Evolutionary conservation across 306 rosid genomes (phyloP), one percentile per base, ranked within the genome.

Genomic region (Gastrolobium bilobum): DNA sequence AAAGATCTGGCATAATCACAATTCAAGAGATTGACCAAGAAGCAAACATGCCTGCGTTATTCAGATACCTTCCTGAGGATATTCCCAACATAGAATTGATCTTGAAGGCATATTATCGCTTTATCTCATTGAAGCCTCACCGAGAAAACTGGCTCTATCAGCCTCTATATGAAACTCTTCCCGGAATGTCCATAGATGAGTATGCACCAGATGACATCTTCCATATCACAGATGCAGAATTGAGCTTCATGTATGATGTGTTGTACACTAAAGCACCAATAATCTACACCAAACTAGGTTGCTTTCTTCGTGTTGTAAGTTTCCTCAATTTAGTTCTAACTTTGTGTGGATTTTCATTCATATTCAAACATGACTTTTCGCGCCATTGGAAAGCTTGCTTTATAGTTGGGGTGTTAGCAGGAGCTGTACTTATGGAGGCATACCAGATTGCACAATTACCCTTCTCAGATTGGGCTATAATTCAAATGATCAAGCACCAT

Each of bases 171-270:
- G 92, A 88, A 58, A 85, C 89, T 61, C 84, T 83, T 46, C 74
- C 85, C 0, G 54, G 83, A 42, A 83, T 86, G 82, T 62, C 89
- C 7, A 60, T 85, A 1, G 81, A 83, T 5, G 84, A 50, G 52
- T 77, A 87, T 46, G 33, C 79, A 5, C 51, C 77, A 0, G 86
- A 82, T 44, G 89, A 88, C 0, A 81, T 82, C 66, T 90, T 92
- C 76, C 52, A 62, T 15, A 87, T 85, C 67, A 77, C 91, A 11
- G 97, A 92, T 62, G 65, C 81, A 4, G 93, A 92, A 69, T 71
- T 90, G 13, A 77, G 94, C 43, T 90, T 90, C 86, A 88, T 92
- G 93, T 92, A 90, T 52, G 94, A 90, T 73, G 93, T 84, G 2
- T 68, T 90, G 50, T 90, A 92, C 83, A 90, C 97, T 3, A 92